Base-by-base conservation (phyloP, 1,139 yeast species). In the Kodamaea sp. region DNA sequence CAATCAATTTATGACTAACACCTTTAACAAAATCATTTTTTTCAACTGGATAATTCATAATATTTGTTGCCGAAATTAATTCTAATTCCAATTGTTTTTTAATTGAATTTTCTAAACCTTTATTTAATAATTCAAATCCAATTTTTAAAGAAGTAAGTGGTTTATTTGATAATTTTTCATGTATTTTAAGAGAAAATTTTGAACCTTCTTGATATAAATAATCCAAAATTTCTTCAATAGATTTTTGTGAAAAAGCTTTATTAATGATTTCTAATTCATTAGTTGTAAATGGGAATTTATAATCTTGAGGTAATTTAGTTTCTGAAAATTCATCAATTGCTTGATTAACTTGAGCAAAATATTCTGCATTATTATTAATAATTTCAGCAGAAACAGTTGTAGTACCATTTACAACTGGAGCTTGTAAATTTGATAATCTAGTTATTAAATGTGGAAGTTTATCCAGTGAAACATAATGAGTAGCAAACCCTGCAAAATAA, bases 71-170 rank as follows among this genome's bases (percentile, higher is more conserved):
- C 25, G 92, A 67, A 42, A 74, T 70, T 63, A 87, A 71, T 62
- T 92, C 98, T 50, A 79, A 76, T 51, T 77, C 78, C 45, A 92
- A 67, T 37, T 92, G 87, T 36, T 78, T 67, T 44, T 75, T 73
- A 52, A 89, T 79, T 43, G 84, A 73, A 46, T 79, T 71, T 34
- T 67, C 56, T 24, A 73, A 63, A 40, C 90, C 89, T 43, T 75
- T 73, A 52, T 82, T 79, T 60, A 89, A 67, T 46, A 87, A 73
- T 41, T 81, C 84, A 49, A 81, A 73, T 1, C 89, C 81, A 29
- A 89, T 78, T 55, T 84, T 81, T 52, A 89, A 70, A 7, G 95
- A 83, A n/a, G 87, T 72, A 37, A 87, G 84, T 6, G 96, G 87
- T 60, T 84, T 80, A 39, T 70, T 56, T 24, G 64, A 58, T 47